Percentiles rank a stretch among this genome's conserved stretches.
Evolutionary conservation across 177 flowering plant species (phyloP).

Genomic region (Vitis hybrid): DNA sequence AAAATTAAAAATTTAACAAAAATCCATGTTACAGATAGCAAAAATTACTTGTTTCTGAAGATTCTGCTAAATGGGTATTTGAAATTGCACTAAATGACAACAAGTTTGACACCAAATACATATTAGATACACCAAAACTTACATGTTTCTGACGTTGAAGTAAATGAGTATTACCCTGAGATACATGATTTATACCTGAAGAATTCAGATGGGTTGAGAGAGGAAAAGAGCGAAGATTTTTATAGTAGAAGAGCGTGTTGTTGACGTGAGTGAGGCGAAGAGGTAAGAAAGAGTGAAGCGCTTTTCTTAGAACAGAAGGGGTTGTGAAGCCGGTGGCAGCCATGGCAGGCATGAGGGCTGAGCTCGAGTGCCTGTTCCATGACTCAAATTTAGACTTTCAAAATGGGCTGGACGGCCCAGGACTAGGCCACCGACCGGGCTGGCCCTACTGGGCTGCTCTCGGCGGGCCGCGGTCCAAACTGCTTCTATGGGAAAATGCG

Average conservation of each 20-base stretch:
- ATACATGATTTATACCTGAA: conserved; percentile 24
- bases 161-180: neutral
- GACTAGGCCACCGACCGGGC: neutral
- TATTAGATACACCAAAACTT: neutral
- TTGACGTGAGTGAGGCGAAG: conserved; percentile 11
- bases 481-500: too few relatives aligned
- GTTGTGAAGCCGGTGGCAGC: conserved; percentile 27
- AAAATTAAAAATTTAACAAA: too few relatives aligned
- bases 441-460: too few relatives aligned
- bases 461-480: too few relatives aligned
- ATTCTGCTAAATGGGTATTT: conserved; percentile 5
- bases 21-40: too few relatives aligned
- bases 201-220: conserved; percentile 8
- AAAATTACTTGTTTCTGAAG: too few relatives aligned
- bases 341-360: conserved; percentile 17
- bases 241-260: conserved; percentile 6
- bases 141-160: neutral
- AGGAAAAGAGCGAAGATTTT: conserved; percentile 15
- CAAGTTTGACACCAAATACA: neutral
- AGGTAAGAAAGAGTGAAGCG: conserved; percentile 10
- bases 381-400: neutral
- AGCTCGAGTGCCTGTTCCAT: neutral
- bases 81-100: neutral
- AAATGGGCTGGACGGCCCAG: neutral
- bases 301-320: conserved; percentile 26